phyloP scores from a whole-genome alignment of 2,329 filamentous ascomycete species.

The Monilinia vaccinii-corymbosi region DNA sequence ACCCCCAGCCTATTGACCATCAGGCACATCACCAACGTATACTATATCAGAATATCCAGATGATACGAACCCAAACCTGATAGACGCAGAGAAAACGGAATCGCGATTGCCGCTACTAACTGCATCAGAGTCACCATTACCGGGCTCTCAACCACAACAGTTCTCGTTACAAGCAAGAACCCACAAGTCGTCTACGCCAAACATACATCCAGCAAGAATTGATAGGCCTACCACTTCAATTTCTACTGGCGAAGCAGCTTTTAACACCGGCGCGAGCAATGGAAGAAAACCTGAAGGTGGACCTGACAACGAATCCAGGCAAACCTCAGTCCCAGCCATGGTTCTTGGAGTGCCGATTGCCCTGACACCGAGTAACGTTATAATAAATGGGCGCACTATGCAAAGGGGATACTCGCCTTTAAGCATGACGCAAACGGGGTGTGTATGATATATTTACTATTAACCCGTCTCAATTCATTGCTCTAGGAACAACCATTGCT shows the following conservation, averaged over 20 bases:
- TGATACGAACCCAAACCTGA: neutral
- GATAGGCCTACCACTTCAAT: neutral
- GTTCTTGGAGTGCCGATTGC: conserved; percentile 17
- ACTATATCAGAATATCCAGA: neutral
- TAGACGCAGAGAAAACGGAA: neutral
- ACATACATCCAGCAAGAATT: neutral
- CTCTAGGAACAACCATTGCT: conserved; percentile 16
- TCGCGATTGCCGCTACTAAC: neutral
- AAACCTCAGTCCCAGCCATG: conserved; percentile 8
- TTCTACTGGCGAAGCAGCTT: neutral
- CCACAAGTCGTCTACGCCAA: neutral
- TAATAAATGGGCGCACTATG: conserved; percentile 21
- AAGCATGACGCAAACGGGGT: conserved; percentile 19
- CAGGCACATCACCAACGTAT: neutral
- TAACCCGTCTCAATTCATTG: conserved; percentile 22
- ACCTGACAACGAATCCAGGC: neutral
- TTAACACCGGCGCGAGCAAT: neutral
- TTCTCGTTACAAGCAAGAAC: conserved; percentile 5
- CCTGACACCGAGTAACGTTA: conserved; percentile 16
- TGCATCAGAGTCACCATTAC: neutral
- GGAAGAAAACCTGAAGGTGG: neutral
- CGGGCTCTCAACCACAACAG: neutral
- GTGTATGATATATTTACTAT: conserved; percentile 20
- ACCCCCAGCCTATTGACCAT: conserved; percentile 19
- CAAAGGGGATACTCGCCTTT: neutral